Percentiles rank a stretch among this genome's conserved stretches.
Conservation (phyloP, 345 rosid species). For the Bruguiera sexangula region DNA sequence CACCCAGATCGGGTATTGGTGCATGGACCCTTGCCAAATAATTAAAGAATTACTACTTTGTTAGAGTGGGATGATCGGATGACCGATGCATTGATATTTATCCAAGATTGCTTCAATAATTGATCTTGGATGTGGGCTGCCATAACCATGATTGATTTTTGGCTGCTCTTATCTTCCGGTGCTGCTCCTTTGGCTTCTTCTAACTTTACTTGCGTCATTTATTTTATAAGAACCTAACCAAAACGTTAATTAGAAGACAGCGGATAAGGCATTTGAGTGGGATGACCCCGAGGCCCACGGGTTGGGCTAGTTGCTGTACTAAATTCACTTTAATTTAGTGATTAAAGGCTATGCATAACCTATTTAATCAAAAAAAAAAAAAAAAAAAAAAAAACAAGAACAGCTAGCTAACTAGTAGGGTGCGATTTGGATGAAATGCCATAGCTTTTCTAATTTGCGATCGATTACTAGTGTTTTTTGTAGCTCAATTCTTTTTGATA, state of each 20-base stretch:
- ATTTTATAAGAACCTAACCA: not conserved
- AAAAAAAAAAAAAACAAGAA: not conserved
- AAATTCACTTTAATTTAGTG: constrained; percentile 14
- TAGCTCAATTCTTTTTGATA: not conserved
- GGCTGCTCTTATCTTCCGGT: constrained; percentile 16
- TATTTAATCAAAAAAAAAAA: no score
- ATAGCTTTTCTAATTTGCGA: not conserved
- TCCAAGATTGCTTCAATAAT: constrained; percentile 3
- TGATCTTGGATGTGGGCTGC: constrained; percentile 16
- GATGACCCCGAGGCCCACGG: constrained; percentile 1
- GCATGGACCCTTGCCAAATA: not conserved
- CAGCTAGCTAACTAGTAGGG: not conserved
- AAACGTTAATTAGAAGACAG: constrained; percentile 5
- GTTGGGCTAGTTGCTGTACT: constrained; percentile 6
- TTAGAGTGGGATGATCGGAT: constrained; percentile 31
- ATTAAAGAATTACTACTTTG: constrained; percentile 20
- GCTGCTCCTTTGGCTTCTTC: not conserved
- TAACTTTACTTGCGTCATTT: not conserved
- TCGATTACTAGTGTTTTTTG: not conserved
- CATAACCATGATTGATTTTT: constrained; percentile 19
- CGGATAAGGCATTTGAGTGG: constrained; percentile 30
- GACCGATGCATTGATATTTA: constrained; percentile 10
- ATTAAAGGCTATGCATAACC: not conserved
- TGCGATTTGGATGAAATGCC: constrained; percentile 11
- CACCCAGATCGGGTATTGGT: not conserved